phyloP scores from a whole-genome alignment of 2,329 filamentous ascomycete genomes.

The Amauroascus verrucosus region DNA sequence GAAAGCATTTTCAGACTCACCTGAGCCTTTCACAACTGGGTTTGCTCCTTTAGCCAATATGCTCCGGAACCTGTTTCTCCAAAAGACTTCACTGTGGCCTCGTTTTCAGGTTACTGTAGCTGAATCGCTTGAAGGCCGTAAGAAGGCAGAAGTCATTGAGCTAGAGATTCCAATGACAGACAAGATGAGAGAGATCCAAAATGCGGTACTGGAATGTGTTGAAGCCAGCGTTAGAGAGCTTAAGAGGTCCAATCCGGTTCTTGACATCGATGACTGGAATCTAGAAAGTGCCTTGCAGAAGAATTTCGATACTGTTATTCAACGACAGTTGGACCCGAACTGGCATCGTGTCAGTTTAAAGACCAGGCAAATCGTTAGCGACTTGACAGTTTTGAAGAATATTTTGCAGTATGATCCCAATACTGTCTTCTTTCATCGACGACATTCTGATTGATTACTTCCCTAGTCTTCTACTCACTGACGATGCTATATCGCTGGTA shows the following conservation, averaged over 20 bases:
- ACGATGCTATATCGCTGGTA: conserved; percentile 83
- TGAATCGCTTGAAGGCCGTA: conserved; percentile 76
- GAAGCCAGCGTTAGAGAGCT: conserved; percentile 89
- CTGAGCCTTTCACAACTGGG: conserved; percentile 78
- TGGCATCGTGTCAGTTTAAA: conserved; percentile 96
- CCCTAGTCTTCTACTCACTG: conserved; percentile 56
- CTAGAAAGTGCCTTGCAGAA: conserved; percentile 83
- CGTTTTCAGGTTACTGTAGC: conserved; percentile 88
- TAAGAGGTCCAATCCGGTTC: conserved; percentile 76
- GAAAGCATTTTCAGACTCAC: conserved; percentile 90
- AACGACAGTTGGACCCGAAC: conserved; percentile 84
- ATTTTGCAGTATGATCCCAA: conserved; percentile 54
- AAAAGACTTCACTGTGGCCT: conserved; percentile 82
- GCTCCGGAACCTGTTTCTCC: conserved; percentile 84
- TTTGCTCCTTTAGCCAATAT: conserved; percentile 82
- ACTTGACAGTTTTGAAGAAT: conserved; percentile 69
- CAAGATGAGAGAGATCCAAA: conserved; percentile 85
- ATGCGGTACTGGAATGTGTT: conserved; percentile 88
- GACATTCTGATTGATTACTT: conserved; percentile 15
- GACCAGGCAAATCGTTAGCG: conserved; percentile 86
- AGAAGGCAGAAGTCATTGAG: conserved; percentile 94
- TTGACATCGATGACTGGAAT: conserved; percentile 97
- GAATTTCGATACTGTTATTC: conserved; percentile 81
- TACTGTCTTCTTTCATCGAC: neutral
- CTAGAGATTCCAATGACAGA: conserved; percentile 94